Conservation (phyloP, 2,329 filamentous ascomycete species). For the Ophiostoma ulmi region DNA sequence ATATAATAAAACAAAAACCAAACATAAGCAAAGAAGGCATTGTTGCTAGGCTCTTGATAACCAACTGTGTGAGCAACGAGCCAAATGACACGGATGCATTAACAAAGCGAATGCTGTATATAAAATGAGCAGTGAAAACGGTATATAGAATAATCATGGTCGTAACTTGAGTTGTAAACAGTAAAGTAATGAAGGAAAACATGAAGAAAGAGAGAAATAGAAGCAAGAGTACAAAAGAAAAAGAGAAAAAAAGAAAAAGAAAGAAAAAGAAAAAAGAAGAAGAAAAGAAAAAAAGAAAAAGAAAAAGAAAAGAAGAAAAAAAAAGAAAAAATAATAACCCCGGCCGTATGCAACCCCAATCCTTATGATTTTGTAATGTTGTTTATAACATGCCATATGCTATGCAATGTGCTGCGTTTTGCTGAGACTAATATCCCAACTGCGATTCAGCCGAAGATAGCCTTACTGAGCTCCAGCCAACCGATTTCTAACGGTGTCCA, state of each 20-base stretch:
- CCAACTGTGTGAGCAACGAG: neutral
- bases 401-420: neutral
- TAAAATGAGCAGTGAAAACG: neutral
- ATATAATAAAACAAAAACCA: neutral
- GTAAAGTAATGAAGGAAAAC: neutral
- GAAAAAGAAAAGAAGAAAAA: neutral
- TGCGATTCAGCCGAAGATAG: neutral
- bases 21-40: neutral
- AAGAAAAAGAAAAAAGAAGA: neutral
- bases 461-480: neutral
- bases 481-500: conserved; percentile 41
- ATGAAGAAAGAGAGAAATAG: neutral
- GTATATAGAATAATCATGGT: neutral
- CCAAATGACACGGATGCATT: neutral
- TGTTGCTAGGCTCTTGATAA: too few relatives aligned
- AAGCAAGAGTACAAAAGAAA: neutral
- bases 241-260: neutral
- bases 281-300: neutral
- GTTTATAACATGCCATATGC: neutral
- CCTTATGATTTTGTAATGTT: neutral
- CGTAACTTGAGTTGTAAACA: neutral
- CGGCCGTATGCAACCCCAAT: neutral
- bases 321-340: neutral
- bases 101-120: neutral
- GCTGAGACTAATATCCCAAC: neutral